Conservation (phyloP, 495 filamentous ascomycete genomes). For the Copromyces sp. region DNA sequence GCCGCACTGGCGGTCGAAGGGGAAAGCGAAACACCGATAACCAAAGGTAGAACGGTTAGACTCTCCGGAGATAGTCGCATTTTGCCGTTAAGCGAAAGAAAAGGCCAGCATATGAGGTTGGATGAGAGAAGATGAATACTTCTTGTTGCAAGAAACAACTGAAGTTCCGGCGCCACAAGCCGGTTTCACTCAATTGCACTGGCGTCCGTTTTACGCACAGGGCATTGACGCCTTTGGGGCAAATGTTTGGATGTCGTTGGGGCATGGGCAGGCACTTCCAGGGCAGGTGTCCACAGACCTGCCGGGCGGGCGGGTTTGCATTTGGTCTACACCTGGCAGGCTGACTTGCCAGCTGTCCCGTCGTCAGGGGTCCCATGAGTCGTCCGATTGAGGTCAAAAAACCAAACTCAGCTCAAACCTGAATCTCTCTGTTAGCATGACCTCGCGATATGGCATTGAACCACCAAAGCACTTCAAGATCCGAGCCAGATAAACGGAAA, state of each 20-base stretch:
- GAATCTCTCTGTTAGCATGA: neutral
- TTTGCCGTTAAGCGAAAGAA: constrained; percentile 3
- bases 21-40: constrained; percentile 14
- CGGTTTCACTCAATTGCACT: neutral
- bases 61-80: constrained; percentile 18
- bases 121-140: neutral
- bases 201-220: neutral
- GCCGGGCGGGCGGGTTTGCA: neutral
- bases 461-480: neutral
- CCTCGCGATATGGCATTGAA: neutral
- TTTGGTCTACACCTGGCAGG: neutral
- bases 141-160: neutral
- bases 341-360: neutral
- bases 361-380: neutral
- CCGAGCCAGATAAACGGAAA: neutral
- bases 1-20: constrained; percentile 15
- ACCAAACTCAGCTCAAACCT: neutral
- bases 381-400: neutral
- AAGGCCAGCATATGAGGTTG: neutral
- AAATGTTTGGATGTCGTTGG: neutral
- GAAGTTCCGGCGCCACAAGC: neutral
- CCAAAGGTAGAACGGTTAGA: constrained; percentile 5
- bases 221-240: neutral
- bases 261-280: neutral
- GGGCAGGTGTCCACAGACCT: neutral